Evolutionary conservation across 129 eudicot genomes (phyloP), one percentile per base, ranked within the genome.

Genomic region (Apium graveolens): DNA sequence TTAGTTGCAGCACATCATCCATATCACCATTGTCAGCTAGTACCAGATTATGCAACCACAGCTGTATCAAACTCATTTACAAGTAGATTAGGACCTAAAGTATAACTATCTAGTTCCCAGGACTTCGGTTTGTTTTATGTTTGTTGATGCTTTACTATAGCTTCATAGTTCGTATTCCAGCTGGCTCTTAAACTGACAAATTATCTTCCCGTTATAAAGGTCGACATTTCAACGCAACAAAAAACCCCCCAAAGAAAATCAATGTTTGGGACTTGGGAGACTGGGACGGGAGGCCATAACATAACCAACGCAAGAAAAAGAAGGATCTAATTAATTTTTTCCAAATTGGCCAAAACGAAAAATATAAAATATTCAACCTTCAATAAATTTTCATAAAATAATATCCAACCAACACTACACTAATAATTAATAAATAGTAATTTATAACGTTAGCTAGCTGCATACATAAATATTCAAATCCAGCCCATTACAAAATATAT

Each of bases 1-100:
- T 62, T 86, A 83, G 71, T 62, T 48, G 35, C 38, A 18, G 46
- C 53, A 78, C 42, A 38, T 51, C 34, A 16, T 34, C 26, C 35
- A 79, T 41, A n/a, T 63, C 46, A 12, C 37, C 6, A 35, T 37
- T 49, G 27, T 3, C 35, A 55, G 35, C 51, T 49, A 34, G 34
- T 71, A 39, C 75, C 37, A 72, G 11, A n/a, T 62, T 77, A 14
- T 39, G 55, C 35, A 42, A 29, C n/a, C 29, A 3, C 34, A 44
- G 38, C 11, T 17, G 78, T 79, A 45, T 12, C 62, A 32, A 42
- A 71, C 76, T 73, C 78, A 57, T 55, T 76, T 69, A 55, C 26
- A 11, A 27, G 63, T 57, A 73, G 78, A 69, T 73, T 57, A 73
- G 65, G 73, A 38, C 69, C 27, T 53, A 20, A 80, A n/a, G 14